Evolutionary conservation across 2,329 filamentous ascomycete species (phyloP).

Genomic region (Epichloe typhina): DNA sequence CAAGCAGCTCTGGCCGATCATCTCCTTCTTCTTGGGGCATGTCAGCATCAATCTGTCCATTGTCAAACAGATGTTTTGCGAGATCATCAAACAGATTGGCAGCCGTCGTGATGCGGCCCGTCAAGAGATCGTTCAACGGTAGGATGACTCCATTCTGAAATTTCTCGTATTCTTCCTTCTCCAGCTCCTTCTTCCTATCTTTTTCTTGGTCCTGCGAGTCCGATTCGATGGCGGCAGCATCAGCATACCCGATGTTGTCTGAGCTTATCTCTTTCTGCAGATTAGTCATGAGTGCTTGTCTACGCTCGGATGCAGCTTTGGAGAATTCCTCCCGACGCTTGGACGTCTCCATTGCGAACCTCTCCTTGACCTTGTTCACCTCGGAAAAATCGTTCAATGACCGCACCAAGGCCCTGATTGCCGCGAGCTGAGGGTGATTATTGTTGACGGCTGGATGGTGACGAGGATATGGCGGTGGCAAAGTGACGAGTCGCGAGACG

Average conservation of each 20-base stretch:
- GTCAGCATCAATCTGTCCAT: slow-evolving; percentile 52
- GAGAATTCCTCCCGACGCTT: slow-evolving; percentile 44
- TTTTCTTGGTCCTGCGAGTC: slow-evolving; percentile 61
- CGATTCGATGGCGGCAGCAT: slow-evolving; percentile 69
- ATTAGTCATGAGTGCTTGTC: slow-evolving; percentile 54
- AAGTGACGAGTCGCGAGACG: slow-evolving; percentile 79
- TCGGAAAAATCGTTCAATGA: slow-evolving; percentile 61
- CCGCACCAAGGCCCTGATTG: slow-evolving; percentile 62
- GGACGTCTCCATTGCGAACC: slow-evolving; percentile 40
- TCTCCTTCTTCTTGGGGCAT: slow-evolving; percentile 90
- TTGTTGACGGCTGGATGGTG: slow-evolving; percentile 96
- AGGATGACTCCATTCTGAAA: slow-evolving; percentile 77
- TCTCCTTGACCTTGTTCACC: slow-evolving; percentile 54
- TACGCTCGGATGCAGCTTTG: slow-evolving; percentile 36
- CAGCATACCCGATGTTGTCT: slow-evolving; percentile 68
- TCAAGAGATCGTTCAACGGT: slow-evolving; percentile 69
- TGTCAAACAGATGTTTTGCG: slow-evolving; percentile 56
- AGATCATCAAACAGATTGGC: slow-evolving; percentile 68
- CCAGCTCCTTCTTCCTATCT: slow-evolving; percentile 54
- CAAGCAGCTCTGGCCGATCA: slow-evolving; percentile 82
- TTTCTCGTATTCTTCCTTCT: slow-evolving; percentile 68
- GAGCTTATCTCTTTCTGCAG: slow-evolving; percentile 67
- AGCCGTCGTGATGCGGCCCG: slow-evolving; percentile 58
- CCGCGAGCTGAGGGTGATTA: slow-evolving; percentile 76
- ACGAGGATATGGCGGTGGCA: slow-evolving; percentile 86